Base-by-base conservation (phyloP, 441 rosid genomes). In the Theobroma grandiflorum region DNA sequence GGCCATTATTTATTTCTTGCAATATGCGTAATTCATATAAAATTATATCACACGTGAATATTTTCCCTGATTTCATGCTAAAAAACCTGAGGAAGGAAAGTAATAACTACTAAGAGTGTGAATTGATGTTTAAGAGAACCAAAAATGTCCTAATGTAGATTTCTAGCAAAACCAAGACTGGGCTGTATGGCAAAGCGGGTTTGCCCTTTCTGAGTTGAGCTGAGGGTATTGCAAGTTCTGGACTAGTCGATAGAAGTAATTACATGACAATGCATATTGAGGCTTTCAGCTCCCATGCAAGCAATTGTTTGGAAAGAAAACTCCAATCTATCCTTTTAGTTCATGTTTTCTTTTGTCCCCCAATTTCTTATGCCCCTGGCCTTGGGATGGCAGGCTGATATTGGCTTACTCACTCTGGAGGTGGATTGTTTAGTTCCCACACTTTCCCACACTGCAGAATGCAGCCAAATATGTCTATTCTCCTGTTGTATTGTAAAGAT, bases 371-470 rank as follows among this genome's bases (percentile, higher is more conserved):
- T 8, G 11, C 26, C 59, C 8, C 35, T 59, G 64, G 64, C 37
- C 64, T 20, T 57, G 33, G 31, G 14, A 20, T 57, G 33, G 62
- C 4, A 2, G 33, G 31, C 7, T 20, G 4, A 57, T 7, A 20
- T 20, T 58, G 65, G 68, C 52, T 45, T 63, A 35, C 72, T 45
- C 55, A 59, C 35, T 47, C 42, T n/a, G n/a, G 49, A 55, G 45
- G 52, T 73, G 4, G 10, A n/a, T 12, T 26, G 26, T 0, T 45
- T 63, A 67, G 42, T 82, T 67, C 38, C 42, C 45, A 33, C 18
- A 16, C 59, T 11, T 82, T 67, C 38, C 42, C 45, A 33, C 18
- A 16, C 59, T 11, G 62, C 47, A 38, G 70, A 62, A 58, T 75
- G 40, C 15, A 10, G 35, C 31, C 3, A 66, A 66, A 66, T 40